phyloP scores from a whole-genome alignment of 805 yeast species.

The Saccharomycopsis babjevae region DNA sequence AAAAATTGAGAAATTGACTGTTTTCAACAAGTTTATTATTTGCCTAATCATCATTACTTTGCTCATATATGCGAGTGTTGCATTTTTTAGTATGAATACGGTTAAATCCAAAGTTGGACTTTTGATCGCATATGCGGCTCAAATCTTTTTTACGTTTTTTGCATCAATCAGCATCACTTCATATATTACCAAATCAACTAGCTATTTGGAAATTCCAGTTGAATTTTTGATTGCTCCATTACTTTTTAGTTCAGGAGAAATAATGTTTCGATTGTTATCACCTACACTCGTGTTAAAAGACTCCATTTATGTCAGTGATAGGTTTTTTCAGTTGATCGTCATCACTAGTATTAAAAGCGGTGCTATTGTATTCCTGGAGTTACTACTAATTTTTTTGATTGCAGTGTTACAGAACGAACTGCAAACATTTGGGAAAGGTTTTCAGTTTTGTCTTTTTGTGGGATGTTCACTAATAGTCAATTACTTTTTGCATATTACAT shows the following conservation, averaged over 20 bases:
- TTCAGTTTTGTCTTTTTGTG: slow-evolving; percentile 36
- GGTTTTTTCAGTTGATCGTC: slow-evolving; percentile 29
- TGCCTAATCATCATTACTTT: slow-evolving; percentile 24
- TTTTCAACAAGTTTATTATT: slow-evolving; percentile 22
- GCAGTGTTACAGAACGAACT: slow-evolving; percentile 26
- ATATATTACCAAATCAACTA: slow-evolving; percentile 27
- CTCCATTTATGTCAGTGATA: slow-evolving; percentile 32
- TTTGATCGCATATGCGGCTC: slow-evolving; percentile 33
- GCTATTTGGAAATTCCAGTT: slow-evolving; percentile 28
- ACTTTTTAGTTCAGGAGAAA: slow-evolving; percentile 35
- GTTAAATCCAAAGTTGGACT: slow-evolving; percentile 40
- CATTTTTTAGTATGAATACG: slow-evolving; percentile 32
- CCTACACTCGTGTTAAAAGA: slow-evolving; percentile 27
- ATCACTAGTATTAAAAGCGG: slow-evolving; percentile 31
- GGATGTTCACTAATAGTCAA: slow-evolving; percentile 44
- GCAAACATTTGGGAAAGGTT: slow-evolving; percentile 9
- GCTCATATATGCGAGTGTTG: slow-evolving; percentile 27
- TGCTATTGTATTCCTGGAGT: slow-evolving; percentile 25
- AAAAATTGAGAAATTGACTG: slow-evolving; percentile 18
- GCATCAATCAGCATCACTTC: slow-evolving; percentile 36
- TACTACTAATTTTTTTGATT: slow-evolving; percentile 22
- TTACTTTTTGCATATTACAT: slow-evolving; percentile 52
- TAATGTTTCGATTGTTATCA: slow-evolving; percentile 36
- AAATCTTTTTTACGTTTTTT: slow-evolving; percentile 30
- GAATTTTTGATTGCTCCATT: slow-evolving; percentile 33